Evolutionary conservation across 2,329 filamentous ascomycete genomes (phyloP), one percentile per base, ranked within the genome.

Genomic region (Cladosporium phlei): DNA sequence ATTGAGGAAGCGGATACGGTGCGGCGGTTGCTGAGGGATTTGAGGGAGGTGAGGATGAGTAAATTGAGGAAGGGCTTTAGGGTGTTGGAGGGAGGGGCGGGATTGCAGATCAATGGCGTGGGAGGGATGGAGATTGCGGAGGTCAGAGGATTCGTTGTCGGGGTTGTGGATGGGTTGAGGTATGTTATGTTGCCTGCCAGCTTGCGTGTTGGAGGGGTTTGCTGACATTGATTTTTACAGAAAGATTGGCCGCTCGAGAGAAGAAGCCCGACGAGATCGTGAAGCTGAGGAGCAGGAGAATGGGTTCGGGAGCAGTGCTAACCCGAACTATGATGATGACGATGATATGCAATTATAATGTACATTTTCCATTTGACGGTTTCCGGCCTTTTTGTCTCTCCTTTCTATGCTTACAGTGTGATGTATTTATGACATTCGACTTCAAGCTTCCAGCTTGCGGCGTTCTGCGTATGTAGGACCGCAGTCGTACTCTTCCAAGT

Each of bases 71-170:
- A 79, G 27, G 86, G 85, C 52, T 82, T 87, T 11, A 78, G 81
- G 28, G 78, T 82, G 29, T 68, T 95, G 39, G 86, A 89, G 58
- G 79, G 78, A 16, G 85, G 78, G 7, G 82, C 80, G 3, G 82
- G 83, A 17, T 82, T 90, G n/a, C 79, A 85, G 47, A 72, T 85
- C 63, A 83, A 82, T 38, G 91, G 91, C 17, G 86, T 97, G 0
- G 93, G 93, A 2, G 87, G 87, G 2, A 89, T 97, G 85, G 93
- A 98, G 71, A 74, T 97, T 38, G 85, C 86, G 1, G 91, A 97
- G 70, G 86, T 83, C 46, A 78, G 91, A 58, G 83, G 82, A 0
- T 95, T 96, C 61, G 81, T 97, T 51, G 75, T 81, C 1, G 87
- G 86, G 1, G 88, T 96, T 2, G 83, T 97, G 53, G 90, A 97